Evolutionary conservation across 148 eudicot species (phyloP), one percentile per base, ranked within the genome.

Genomic region (Vaccinium macrocarpon): DNA sequence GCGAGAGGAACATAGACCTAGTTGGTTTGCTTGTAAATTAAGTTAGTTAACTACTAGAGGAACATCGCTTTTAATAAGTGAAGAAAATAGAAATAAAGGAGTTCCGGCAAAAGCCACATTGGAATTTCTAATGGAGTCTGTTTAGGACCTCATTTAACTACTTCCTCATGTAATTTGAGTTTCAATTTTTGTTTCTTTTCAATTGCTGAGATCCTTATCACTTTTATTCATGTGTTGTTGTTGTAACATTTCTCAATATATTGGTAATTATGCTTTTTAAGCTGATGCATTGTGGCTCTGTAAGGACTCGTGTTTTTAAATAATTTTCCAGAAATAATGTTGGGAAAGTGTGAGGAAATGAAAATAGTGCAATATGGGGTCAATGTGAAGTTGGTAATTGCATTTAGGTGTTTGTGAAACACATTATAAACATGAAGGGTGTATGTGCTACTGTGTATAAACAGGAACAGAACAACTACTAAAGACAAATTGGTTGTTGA

Each of bases 401-500:
- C n/a, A n/a, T n/a, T n/a, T n/a, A n/a, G n/a, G n/a, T n/a, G n/a
- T n/a, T n/a, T n/a, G n/a, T n/a, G n/a, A n/a, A n/a, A n/a, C n/a
- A n/a, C n/a, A n/a, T n/a, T n/a, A n/a, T n/a, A n/a, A n/a, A n/a
- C n/a, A n/a, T n/a, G 62, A 84, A 97, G 2, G 98, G 98, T n/a
- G n/a, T n/a, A n/a, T n/a, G n/a, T n/a, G n/a, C n/a, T n/a, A n/a
- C n/a, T n/a, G n/a, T n/a, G n/a, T n/a, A n/a, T n/a, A n/a, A n/a
- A n/a, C n/a, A n/a, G n/a, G n/a, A n/a, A n/a, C n/a, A n/a, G n/a
- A n/a, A n/a, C n/a, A n/a, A n/a, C n/a, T n/a, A n/a, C n/a, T n/a
- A 86, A 97, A 23, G 93, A 88, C 86, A 95, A 97, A 49, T 90
- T 93, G 79, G 88, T 89, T 3, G 97, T 93, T 68, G 98, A 93